Conservation (phyloP, 768 basidiomycete genomes). For the Mycena rebaudengoi region DNA sequence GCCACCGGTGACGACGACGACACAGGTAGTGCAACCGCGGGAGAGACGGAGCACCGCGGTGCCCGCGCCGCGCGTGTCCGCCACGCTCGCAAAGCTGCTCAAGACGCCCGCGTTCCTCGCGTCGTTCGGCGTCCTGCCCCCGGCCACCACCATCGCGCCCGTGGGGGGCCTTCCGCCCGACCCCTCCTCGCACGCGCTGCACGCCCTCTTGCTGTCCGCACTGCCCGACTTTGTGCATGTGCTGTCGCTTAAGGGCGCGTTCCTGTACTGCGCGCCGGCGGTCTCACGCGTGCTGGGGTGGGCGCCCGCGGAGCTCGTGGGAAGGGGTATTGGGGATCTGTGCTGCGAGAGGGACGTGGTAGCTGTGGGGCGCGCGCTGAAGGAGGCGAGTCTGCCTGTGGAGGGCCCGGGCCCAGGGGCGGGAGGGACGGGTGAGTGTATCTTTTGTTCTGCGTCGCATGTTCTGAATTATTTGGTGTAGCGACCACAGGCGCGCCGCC, state of each 20-base stretch:
- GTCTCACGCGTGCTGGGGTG: constrained; percentile 85
- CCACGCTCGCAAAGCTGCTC: constrained; percentile 11
- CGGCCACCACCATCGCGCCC: constrained; percentile 20
- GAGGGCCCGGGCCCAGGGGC: constrained; percentile 32
- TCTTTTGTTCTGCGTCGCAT: neutral
- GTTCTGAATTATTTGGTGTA: neutral
- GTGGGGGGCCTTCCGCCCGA: constrained; percentile 28
- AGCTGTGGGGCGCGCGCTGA: constrained; percentile 23
- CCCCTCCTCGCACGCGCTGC: constrained; percentile 57
- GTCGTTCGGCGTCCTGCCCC: constrained; percentile 19
- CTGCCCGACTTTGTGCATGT: constrained; percentile 89
- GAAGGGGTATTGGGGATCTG: constrained; percentile 78
- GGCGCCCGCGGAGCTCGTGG: constrained; percentile 83
- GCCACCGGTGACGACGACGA: neutral
- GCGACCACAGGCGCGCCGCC: neutral
- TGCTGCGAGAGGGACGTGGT: constrained; percentile 92
- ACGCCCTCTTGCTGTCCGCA: constrained; percentile 66
- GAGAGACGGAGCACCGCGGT: constrained; percentile 2
- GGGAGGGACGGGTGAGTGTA: neutral
- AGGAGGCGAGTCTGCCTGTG: constrained; percentile 56
- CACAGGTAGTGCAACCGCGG: neutral
- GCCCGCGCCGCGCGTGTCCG: constrained; percentile 9
- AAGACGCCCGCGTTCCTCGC: neutral
- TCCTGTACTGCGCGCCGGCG: constrained; percentile 91
- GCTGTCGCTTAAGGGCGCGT: constrained; percentile 89